These are phyloP conservation scores for Dothideomycetidae sp. DNA, from an alignment of 2,329 filamentous ascomycete species.

Conservation along the genomic window DNA sequence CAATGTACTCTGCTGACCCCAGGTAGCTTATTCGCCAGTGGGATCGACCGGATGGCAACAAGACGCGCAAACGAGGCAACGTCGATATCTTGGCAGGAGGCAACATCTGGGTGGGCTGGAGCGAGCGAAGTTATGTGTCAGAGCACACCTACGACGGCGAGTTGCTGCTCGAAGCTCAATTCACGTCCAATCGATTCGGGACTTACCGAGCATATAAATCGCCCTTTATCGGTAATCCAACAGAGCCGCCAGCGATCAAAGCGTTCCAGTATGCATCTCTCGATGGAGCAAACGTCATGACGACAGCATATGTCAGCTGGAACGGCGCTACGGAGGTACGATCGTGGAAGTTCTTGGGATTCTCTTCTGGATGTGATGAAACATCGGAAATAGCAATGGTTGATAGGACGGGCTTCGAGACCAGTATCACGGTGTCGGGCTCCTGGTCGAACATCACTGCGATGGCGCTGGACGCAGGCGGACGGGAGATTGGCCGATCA, in stretches of 20 bases:
- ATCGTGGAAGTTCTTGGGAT: slow-evolving; percentile 22
- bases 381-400: neutral
- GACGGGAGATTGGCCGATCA: no score
- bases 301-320: slow-evolving; percentile 22
- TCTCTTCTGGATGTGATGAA: neutral
- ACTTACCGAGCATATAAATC: slow-evolving; percentile 29
- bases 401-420: slow-evolving; percentile 9
- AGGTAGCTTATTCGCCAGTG: slow-evolving; percentile 14
- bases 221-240: slow-evolving; percentile 20
- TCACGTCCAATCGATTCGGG: slow-evolving; percentile 20
- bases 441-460: neutral
- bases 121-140: slow-evolving; percentile 22
- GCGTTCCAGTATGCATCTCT: slow-evolving; percentile 19
- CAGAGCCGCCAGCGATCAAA: slow-evolving; percentile 18
- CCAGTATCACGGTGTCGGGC: slow-evolving; percentile 1
- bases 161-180: slow-evolving; percentile 22
- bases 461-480: neutral
- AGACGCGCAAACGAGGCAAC: slow-evolving; percentile 22
- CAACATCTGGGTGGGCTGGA: slow-evolving; percentile 26
- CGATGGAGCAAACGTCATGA: slow-evolving; percentile 17
- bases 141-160: slow-evolving; percentile 21
- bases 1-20: no score
- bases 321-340: slow-evolving; percentile 27
- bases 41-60: slow-evolving; percentile 21
- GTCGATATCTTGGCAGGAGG: slow-evolving; percentile 22